Base-by-base conservation (phyloP, 495 filamentous ascomycete species). In the Hypoxylon crocopeplum region DNA sequence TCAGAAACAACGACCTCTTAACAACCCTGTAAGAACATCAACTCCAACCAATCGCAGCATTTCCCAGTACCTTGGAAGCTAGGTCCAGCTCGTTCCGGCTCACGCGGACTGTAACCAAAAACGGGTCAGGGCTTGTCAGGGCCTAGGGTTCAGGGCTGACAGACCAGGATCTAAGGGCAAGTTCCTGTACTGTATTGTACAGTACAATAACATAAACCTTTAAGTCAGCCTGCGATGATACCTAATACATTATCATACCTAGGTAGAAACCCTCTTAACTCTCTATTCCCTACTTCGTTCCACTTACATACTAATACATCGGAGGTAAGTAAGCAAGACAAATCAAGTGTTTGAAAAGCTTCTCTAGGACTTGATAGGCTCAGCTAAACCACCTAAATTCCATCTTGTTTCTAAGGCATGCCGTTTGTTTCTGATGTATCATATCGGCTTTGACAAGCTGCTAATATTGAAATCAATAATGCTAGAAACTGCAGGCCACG, bases 1-100 rank as follows among this genome's bases (percentile, higher is more conserved):
- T 62, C 59, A 51, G 59, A 62, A 62, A 62, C 59, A 38, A 56
- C 57, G 47, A 56, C 59, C 25, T 51, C 37, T 17, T 8, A 20
- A 50, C 3, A 46, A 17, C 59, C 48, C 48, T 63, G 53, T 46
- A 56, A 3, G 22, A 41, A 48, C 15, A 27, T 42, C n/a, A n/a
- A 17, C 13, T 32, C 13, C 30, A 17, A 24, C 60, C 60, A 64
- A 64, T 64, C 24, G 25, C 13, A 49, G 25, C 40, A 16, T 49
- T 49, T 59, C 54, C 60, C 60, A 55, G 21, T 44, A 34, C 36
- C 41, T 20, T 64, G 60, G 60, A 45, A 58, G 53, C 48, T 36
- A 40, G 39, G 53, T 34, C 20, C 19, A 46, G 42, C 48, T 37
- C 19, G 60, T 54, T 45, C 54, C 60, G 60, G 60, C 24, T 55